Evolutionary conservation across 2,329 filamentous ascomycete species (phyloP).

Genomic region (Apiospora marii): DNA sequence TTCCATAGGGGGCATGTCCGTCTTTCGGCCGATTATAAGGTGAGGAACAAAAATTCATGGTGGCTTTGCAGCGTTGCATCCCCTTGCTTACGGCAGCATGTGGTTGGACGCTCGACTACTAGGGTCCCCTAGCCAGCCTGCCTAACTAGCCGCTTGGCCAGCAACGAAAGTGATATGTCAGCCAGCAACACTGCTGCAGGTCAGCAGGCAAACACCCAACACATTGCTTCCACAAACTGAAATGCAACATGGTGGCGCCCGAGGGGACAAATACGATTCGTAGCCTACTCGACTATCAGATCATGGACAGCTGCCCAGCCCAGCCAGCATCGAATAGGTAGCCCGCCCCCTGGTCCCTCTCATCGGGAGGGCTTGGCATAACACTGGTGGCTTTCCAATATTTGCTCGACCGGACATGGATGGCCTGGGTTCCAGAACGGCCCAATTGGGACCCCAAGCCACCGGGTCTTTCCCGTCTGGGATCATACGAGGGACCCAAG

Average conservation of each 20-base stretch:
- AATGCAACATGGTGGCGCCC: neutral
- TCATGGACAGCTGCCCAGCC: neutral
- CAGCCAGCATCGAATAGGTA: neutral
- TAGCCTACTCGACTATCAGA: neutral
- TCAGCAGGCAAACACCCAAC: neutral
- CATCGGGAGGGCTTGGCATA: neutral
- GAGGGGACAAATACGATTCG: neutral
- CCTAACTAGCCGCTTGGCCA: neutral
- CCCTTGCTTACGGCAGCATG: conserved; percentile 4
- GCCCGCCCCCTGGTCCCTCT: neutral
- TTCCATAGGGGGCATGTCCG: neutral
- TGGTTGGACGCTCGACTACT: neutral
- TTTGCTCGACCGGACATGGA: neutral
- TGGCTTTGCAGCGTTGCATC: conserved; percentile 4
- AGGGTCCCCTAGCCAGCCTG: neutral
- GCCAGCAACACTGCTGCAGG: neutral
- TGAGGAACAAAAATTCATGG: neutral
- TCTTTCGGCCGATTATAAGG: neutral
- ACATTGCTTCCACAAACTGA: neutral
- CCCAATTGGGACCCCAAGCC: neutral
- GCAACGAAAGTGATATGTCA: neutral
- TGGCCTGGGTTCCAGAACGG: neutral
- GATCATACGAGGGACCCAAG: neutral
- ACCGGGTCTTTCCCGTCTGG: neutral
- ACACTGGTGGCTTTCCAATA: conserved; percentile 6